Percentiles rank a stretch among this genome's conserved stretches.
Conservation (phyloP, 2,329 filamentous ascomycete genomes). For the Colletotrichum paranaense region DNA sequence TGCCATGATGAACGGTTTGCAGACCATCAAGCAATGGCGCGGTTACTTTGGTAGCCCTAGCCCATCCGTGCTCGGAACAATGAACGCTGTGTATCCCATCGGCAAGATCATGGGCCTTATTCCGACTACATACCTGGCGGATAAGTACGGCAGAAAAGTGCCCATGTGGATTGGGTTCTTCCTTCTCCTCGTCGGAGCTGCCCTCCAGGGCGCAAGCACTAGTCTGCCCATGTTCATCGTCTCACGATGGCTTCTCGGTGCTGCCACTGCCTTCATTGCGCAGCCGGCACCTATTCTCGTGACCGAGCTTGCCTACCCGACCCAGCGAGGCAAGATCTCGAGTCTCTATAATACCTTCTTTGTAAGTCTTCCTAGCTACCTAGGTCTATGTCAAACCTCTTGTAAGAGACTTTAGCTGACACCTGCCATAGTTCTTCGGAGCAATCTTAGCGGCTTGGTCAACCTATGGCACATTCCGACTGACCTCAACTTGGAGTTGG, state of each 20-base stretch:
- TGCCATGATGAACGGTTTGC: constrained; percentile 54
- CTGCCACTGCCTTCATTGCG: constrained; percentile 44
- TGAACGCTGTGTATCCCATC: constrained; percentile 34
- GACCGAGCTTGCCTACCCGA: constrained; percentile 49
- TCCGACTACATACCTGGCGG: constrained; percentile 40
- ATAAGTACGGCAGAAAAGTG: constrained; percentile 49
- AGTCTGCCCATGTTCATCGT: constrained; percentile 47
- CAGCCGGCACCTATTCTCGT: constrained; percentile 47
- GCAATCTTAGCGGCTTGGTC: constrained; percentile 44
- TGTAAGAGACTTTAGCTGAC: background rate
- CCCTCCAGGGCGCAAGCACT: constrained; percentile 41
- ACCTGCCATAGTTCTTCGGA: constrained; percentile 48
- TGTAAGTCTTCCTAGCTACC: background rate
- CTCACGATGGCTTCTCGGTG: constrained; percentile 47
- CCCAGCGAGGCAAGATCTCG: constrained; percentile 46
- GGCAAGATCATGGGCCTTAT: constrained; percentile 30
- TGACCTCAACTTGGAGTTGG: constrained; percentile 46
- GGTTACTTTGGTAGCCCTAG: constrained; percentile 44
- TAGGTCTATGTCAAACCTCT: background rate
- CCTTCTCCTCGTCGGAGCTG: constrained; percentile 45
- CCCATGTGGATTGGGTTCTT: constrained; percentile 45
- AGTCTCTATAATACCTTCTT: constrained; percentile 58
- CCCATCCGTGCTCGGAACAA: constrained; percentile 22
- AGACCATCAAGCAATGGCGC: constrained; percentile 50
- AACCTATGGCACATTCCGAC: constrained; percentile 45